Evolutionary conservation across 192 early-diverging fungal genomes (phyloP), one percentile per base, ranked within the genome.

Genomic region (Coemansia sp.): DNA sequence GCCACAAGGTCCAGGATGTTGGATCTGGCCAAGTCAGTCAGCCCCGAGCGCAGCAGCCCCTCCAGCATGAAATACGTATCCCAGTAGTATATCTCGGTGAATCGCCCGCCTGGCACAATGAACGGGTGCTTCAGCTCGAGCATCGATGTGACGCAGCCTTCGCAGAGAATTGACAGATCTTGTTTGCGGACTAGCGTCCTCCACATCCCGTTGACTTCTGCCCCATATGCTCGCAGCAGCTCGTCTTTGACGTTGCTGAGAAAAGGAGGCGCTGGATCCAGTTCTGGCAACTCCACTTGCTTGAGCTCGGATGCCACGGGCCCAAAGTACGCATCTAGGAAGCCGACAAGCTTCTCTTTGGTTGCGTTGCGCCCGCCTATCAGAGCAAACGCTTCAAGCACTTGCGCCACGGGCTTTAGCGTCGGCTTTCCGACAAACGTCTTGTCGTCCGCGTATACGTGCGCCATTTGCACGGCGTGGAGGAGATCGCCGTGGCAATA

Each of bases 51-150:
- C n/a, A 88, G 61, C 55, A 92, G 56, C 6, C 91, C 91, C 60
- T 90, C 84, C 21, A 91, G 64, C 7, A 88, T 82, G 68, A 90
- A 92, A 60, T 78, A 92, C 34, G 85, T 83, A 66, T 92, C 91
- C 91, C 89, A 91, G 60, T 92, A 91, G 76, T 92, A 92, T 30
- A 85, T 76, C 75, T 92, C 91, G 43, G 89, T 72, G 65, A 92
- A 92, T 53, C 91, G 68, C 2, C 90, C 90, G 4, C 91, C 91
- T 1, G 91, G 89, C 6, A 92, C 87, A 5, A 91, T 87, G 76
- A 92, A 92, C 11, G 82, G 82, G 36, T 85, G 68, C 34, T 85
- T 85, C 0, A 86, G 67, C 30, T 80, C 72, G 1, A 92, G 67
- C 68, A 89, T 81, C 16, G 85, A 87, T 3, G 83, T 79, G 1